phyloP scores from a whole-genome alignment of 2,329 filamentous ascomycete species.

The Triangularia verruculosa region DNA sequence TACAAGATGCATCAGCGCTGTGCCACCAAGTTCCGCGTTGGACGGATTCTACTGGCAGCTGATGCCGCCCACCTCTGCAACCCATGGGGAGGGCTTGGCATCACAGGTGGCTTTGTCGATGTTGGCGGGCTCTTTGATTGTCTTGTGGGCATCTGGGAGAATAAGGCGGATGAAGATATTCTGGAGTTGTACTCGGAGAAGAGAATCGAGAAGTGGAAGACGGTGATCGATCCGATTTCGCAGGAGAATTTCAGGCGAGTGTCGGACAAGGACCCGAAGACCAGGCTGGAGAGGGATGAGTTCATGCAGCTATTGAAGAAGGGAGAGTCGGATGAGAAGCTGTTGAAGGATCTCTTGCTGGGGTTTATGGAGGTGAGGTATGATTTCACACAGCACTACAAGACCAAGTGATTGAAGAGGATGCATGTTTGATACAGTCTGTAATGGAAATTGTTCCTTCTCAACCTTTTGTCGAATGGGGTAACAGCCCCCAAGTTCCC shows the following conservation, averaged over 20 bases:
- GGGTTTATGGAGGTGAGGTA: slow-evolving; percentile 39
- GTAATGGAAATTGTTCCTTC: too few relatives aligned
- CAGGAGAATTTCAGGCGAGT: slow-evolving; percentile 44
- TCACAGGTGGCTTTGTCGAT: slow-evolving; percentile 64
- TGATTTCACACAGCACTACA: slow-evolving; percentile 46
- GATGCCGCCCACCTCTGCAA: slow-evolving; percentile 60
- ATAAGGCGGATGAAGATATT: slow-evolving; percentile 42
- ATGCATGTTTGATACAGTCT: too few relatives aligned
- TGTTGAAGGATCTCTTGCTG: slow-evolving; percentile 37
- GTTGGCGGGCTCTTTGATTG: slow-evolving; percentile 60
- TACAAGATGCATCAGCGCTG: slow-evolving; percentile 62
- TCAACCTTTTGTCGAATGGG: too few relatives aligned
- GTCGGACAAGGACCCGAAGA: slow-evolving; percentile 39
- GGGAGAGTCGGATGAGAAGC: slow-evolving; percentile 34
- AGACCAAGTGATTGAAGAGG: slow-evolving; percentile 10
- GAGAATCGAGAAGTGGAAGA: slow-evolving; percentile 45
- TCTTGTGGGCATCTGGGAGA: slow-evolving; percentile 46
- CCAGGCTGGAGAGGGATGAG: slow-evolving; percentile 38
- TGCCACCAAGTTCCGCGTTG: slow-evolving; percentile 55
- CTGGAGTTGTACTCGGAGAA: slow-evolving; percentile 46
- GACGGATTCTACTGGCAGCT: slow-evolving; percentile 54
- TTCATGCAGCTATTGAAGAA: slow-evolving; percentile 39
- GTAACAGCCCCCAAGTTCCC: too few relatives aligned
- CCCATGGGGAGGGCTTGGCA: slow-evolving; percentile 57
- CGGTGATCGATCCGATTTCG: slow-evolving; percentile 43